A percentile compares a stretch with the other conserved stretches of the same genome.
phyloP scores from a whole-genome alignment of 768 basidiomycete genomes.

The Sporobolomyces roseus region DNA sequence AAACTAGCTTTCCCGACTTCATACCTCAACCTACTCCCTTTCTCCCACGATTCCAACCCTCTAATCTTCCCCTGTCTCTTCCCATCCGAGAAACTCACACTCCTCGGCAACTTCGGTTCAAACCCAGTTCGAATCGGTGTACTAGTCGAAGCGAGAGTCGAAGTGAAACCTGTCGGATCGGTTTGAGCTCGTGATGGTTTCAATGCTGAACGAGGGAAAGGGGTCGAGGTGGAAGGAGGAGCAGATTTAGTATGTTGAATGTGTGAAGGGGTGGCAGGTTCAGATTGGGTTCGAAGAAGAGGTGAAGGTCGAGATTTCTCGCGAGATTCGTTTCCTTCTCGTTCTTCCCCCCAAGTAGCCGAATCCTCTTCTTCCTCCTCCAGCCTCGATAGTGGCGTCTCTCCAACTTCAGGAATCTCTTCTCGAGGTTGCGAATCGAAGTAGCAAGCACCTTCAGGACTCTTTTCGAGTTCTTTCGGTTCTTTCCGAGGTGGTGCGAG shows the following conservation, averaged over 20 bases:
- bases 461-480: not conserved
- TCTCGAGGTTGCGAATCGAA: conserved; percentile 44
- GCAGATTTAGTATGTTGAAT: not conserved
- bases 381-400: conserved; percentile 39
- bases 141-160: conserved; percentile 6
- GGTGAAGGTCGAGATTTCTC: not conserved
- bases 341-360: conserved; percentile 41
- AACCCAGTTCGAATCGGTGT: conserved; percentile 31
- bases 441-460: conserved; percentile 14
- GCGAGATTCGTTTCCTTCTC: conserved; percentile 52
- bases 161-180: conserved; percentile 47
- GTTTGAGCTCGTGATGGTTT: conserved; percentile 49
- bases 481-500: not conserved
- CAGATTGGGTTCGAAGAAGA: not conserved
- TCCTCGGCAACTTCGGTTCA: conserved; percentile 59
- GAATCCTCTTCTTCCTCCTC: conserved; percentile 46
- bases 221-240: not conserved
- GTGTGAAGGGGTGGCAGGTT: conserved; percentile 21
- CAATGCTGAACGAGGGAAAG: conserved; percentile 41
- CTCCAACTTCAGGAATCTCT: conserved; percentile 38
- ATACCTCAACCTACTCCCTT: not conserved
- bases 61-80: conserved; percentile 78
- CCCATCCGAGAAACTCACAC: conserved; percentile 96
- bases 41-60: conserved; percentile 48
- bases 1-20: conserved; percentile 20